phyloP scores from a whole-genome alignment of 2,329 filamentous ascomycete genomes.

The Coniochaeta sp. region DNA sequence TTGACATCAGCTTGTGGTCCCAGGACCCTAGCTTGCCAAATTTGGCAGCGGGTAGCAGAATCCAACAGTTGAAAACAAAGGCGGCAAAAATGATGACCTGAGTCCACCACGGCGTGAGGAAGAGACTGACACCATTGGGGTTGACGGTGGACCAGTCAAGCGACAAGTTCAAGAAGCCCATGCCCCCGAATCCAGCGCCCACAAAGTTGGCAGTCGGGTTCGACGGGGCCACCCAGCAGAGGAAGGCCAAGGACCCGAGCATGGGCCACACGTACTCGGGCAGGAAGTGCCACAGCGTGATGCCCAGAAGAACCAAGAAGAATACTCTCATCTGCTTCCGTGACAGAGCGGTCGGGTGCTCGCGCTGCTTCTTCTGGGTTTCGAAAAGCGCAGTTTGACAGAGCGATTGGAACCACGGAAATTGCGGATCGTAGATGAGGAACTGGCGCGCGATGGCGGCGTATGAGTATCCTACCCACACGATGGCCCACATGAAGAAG shows the following conservation, averaged over 20 bases:
- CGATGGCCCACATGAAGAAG: conserved; percentile 47
- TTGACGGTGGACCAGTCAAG: conserved; percentile 59
- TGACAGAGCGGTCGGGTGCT: conserved; percentile 46
- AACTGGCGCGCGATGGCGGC: conserved; percentile 49
- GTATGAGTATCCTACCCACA: conserved; percentile 53
- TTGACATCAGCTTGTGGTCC: conserved; percentile 32
- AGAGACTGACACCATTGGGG: conserved; percentile 46
- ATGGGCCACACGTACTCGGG: conserved; percentile 57
- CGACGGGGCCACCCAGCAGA: conserved; percentile 55
- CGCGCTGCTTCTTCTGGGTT: conserved; percentile 45
- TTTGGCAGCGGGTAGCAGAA: conserved; percentile 50
- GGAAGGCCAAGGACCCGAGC: conserved; percentile 52
- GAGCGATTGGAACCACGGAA: conserved; percentile 54
- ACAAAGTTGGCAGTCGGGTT: conserved; percentile 56
- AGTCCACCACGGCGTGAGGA: conserved; percentile 53
- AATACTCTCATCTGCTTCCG: conserved; percentile 40
- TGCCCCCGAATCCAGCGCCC: conserved; percentile 53
- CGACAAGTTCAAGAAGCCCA: conserved; percentile 56
- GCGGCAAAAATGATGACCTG: conserved; percentile 52
- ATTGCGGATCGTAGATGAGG: conserved; percentile 49
- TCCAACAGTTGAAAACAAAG: conserved; percentile 45
- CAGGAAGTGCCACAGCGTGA: conserved; percentile 51
- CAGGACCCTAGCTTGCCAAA: conserved; percentile 46
- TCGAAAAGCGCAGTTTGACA: conserved; percentile 54
- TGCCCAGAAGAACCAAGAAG: conserved; percentile 44